Evolutionary conservation across 768 basidiomycete genomes (phyloP).

Genomic region (Glaciozyma antarctica): DNA sequence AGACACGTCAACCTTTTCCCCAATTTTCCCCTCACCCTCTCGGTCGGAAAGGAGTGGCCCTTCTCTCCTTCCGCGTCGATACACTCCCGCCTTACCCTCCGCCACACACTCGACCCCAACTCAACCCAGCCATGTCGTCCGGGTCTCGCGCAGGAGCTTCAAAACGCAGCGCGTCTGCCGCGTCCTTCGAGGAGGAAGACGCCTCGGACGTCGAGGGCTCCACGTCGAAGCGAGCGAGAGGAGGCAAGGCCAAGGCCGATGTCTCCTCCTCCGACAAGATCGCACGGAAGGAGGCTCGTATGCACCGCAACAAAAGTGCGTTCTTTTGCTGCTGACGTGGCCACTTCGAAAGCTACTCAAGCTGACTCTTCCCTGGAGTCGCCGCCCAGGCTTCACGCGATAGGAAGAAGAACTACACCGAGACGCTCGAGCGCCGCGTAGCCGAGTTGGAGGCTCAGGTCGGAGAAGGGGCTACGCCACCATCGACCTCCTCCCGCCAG

Average conservation of each 20-base stretch:
- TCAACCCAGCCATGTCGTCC: not conserved
- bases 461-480: not conserved
- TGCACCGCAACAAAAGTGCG: conserved; percentile 21
- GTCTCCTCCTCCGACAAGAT: no score
- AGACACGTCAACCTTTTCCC: not conserved
- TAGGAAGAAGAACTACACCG: conserved; percentile 20
- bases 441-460: conserved; percentile 25
- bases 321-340: not conserved
- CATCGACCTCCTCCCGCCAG: not conserved
- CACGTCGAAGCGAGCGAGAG: no score
- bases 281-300: no score
- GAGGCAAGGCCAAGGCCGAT: no score
- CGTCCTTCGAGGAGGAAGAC: not conserved
- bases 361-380: conserved; percentile 9
- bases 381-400: conserved; percentile 30
- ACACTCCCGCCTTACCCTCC: not conserved
- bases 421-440: conserved; percentile 19
- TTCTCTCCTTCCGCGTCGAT: not conserved
- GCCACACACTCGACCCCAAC: not conserved
- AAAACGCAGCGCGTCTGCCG: not conserved
- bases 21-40: not conserved
- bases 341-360: not conserved
- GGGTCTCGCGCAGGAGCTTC: not conserved
- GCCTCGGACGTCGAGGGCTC: no score
- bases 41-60: not conserved